phyloP scores from a whole-genome alignment of 2,329 filamentous ascomycete genomes.

The Nemania diffusa region DNA sequence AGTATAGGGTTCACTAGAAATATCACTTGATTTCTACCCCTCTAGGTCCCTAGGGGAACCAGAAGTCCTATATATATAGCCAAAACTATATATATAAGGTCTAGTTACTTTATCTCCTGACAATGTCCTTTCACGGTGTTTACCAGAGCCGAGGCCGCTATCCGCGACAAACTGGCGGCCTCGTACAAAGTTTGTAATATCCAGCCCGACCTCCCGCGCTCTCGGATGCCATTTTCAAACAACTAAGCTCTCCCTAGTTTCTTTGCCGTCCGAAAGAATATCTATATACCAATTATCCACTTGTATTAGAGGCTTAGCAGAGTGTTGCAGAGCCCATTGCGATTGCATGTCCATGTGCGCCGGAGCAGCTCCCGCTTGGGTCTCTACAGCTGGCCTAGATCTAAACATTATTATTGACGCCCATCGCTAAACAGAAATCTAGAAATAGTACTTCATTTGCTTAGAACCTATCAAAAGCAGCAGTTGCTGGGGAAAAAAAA shows the following conservation, averaged over 20 bases:
- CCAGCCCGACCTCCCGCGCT: background rate
- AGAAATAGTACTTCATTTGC: background rate
- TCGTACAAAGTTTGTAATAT: background rate
- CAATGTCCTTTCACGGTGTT: background rate
- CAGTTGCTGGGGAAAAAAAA: constrained; percentile 3
- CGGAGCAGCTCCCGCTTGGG: constrained; percentile 4
- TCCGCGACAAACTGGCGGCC: constrained; percentile 2
- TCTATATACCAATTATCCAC: constrained; percentile 3
- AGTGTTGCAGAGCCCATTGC: background rate
- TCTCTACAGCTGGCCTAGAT: background rate
- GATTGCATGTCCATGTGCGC: constrained; percentile 7
- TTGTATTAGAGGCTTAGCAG: constrained; percentile 2
- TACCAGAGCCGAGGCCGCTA: background rate
- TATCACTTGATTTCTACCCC: too few relatives aligned
- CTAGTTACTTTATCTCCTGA: too few relatives aligned
- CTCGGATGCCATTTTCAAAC: background rate
- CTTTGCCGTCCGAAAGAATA: background rate
- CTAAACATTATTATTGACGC: background rate
- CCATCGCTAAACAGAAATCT: constrained; percentile 1
- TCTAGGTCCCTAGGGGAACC: too few relatives aligned
- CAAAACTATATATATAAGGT: too few relatives aligned
- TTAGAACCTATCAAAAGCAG: constrained; percentile 5
- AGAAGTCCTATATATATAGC: too few relatives aligned
- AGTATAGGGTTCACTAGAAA: too few relatives aligned
- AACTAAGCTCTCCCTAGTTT: background rate